A percentile compares a stretch with the other conserved stretches of the same genome.
These are phyloP conservation scores for Xylariaceae sp. DNA, from an alignment of 2,329 filamentous ascomycete species.

Conservation along the genomic window DNA sequence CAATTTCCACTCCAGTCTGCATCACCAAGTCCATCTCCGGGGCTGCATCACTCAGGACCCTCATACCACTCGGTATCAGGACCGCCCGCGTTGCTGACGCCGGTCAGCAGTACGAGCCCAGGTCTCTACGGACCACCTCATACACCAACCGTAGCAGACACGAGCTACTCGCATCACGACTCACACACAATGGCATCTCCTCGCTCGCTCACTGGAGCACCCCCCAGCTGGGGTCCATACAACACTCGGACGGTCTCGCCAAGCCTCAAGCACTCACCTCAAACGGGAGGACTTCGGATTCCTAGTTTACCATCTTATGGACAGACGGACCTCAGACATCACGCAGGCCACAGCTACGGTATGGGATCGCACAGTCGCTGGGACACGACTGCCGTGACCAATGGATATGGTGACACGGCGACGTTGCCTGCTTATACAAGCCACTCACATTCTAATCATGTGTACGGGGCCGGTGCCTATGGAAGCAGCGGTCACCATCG, in stretches of 20 bases:
- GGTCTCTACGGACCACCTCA: conserved; percentile 34
- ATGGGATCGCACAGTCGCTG: conserved; percentile 32
- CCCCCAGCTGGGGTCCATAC: conserved; percentile 48
- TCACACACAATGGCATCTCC: conserved; percentile 51
- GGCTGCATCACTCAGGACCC: conserved; percentile 6
- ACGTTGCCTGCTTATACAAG: conserved; percentile 25
- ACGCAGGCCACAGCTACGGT: conserved; percentile 35
- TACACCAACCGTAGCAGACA: conserved; percentile 36
- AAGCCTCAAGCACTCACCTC: conserved; percentile 36
- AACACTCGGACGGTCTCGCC: conserved; percentile 44
- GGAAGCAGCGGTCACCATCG: conserved; percentile 40
- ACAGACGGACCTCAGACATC: conserved; percentile 29
- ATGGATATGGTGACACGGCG: conserved; percentile 27
- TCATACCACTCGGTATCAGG: conserved; percentile 17
- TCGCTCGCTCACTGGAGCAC: conserved; percentile 46
- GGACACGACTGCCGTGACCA: conserved; percentile 24
- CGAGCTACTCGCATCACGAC: conserved; percentile 38
- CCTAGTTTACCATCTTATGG: conserved; percentile 38
- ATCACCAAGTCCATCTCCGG: conserved; percentile 23
- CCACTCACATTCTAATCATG: conserved; percentile 33
- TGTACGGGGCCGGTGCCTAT: conserved; percentile 42
- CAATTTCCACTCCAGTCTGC: conserved; percentile 24
- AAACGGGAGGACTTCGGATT: conserved; percentile 32
- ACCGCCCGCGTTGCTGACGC: conserved; percentile 27
- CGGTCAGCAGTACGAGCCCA: conserved; percentile 32